These are phyloP conservation scores for Gymnopilus dilepis DNA, from an alignment of 768 basidiomycete species.

Conservation along the genomic window DNA sequence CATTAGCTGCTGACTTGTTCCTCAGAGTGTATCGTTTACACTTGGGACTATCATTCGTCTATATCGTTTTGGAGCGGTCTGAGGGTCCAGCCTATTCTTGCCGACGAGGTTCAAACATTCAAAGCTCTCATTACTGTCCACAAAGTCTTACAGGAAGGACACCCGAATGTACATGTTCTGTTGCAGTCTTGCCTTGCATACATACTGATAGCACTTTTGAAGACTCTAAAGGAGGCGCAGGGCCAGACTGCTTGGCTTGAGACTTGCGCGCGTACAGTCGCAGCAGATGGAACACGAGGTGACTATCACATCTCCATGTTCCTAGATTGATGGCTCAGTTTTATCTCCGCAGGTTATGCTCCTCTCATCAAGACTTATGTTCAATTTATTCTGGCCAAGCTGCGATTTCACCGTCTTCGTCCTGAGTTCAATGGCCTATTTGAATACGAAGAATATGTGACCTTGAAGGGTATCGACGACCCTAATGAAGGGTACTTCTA, in stretches of 20 bases:
- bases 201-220: conserved; percentile 15
- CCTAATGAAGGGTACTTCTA: conserved; percentile 93
- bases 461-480: conserved; percentile 96
- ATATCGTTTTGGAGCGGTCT: conserved; percentile 98
- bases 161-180: conserved; percentile 71
- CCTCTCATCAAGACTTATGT: conserved; percentile 95
- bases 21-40: conserved; percentile 97
- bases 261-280: conserved; percentile 91
- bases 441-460: conserved; percentile 98
- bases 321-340: conserved; percentile 3
- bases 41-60: conserved; percentile 99
- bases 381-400: conserved; percentile 92
- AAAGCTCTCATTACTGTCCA: conserved; percentile 97
- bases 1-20: conserved; percentile 15
- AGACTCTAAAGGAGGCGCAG: conserved; percentile 98
- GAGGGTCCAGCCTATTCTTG: conserved; percentile 93
- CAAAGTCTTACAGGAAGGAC: conserved; percentile 97
- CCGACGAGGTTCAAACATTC: conserved; percentile 98
- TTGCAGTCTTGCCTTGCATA: conserved; percentile 5
- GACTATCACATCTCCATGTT: conserved; percentile 16
- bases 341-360: conserved; percentile 72
- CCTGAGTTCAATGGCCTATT: conserved; percentile 99
- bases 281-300: conserved; percentile 80
- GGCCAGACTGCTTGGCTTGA: conserved; percentile 98
- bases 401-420: conserved; percentile 93